phyloP scores from a whole-genome alignment of 192 early-diverging fungal genomes.

The Lobulomyces angularis region DNA sequence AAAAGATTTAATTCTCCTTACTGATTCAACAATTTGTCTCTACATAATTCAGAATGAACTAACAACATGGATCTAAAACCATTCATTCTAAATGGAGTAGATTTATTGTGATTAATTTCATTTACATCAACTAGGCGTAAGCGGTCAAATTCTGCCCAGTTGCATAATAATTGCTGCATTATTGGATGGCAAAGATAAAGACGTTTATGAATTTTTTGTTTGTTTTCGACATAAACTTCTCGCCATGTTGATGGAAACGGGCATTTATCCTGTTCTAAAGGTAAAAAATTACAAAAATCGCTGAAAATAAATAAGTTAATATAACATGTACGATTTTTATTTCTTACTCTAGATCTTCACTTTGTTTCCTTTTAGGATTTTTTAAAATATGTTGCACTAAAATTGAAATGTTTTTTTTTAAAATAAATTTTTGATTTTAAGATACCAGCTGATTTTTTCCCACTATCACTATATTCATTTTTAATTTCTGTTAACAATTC shows the following conservation, averaged over 20 bases:
- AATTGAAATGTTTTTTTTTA: background rate
- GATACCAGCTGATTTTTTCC: constrained; percentile 29
- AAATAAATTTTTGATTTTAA: constrained; percentile 9
- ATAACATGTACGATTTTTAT: constrained; percentile 7
- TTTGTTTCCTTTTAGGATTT: constrained; percentile 8
- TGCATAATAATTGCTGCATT: constrained; percentile 23
- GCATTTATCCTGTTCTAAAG: constrained; percentile 26
- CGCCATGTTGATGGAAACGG: constrained; percentile 37
- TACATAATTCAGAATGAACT: constrained; percentile 44
- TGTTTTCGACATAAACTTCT: constrained; percentile 26
- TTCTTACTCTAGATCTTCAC: constrained; percentile 7
- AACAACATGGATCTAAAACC: constrained; percentile 37
- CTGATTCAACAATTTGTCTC: constrained; percentile 37
- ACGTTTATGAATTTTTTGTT: constrained; percentile 23
- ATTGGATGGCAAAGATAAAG: constrained; percentile 30
- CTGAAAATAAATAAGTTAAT: constrained; percentile 1
- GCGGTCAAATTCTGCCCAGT: constrained; percentile 24
- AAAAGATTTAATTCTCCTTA: constrained; percentile 12
- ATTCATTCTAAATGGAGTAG: constrained; percentile 29
- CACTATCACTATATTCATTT: constrained; percentile 31
- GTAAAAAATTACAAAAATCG: constrained; percentile 2
- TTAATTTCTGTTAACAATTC: constrained; percentile 32
- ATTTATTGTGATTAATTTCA: constrained; percentile 24
- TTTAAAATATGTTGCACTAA: constrained; percentile 34
- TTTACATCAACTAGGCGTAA: constrained; percentile 30